Evolutionary conservation across 2,329 filamentous ascomycete species (phyloP).

Genomic region (Pleoardoris graminearum): DNA sequence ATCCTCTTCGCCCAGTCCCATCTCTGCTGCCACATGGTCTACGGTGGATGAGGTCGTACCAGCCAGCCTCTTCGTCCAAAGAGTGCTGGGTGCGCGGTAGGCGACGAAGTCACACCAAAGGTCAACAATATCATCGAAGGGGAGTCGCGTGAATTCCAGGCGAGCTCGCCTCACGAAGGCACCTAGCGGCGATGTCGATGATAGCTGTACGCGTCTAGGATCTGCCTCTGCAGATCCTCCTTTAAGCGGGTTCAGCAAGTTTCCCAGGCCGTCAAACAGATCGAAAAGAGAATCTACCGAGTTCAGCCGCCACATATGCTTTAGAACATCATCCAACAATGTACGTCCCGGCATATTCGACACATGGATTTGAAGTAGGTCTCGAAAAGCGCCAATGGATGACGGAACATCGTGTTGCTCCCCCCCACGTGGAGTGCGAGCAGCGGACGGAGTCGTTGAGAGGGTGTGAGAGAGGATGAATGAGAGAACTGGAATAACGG

Average conservation of each 20-base stretch:
- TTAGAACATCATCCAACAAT: constrained; percentile 86
- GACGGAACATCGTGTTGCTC: constrained; percentile 42
- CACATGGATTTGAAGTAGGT: constrained; percentile 49
- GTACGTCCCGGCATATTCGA: constrained; percentile 70
- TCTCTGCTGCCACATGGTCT: constrained; percentile 63
- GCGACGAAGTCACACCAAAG: constrained; percentile 83
- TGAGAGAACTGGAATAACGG: constrained; percentile 75
- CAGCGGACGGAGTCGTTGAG: constrained; percentile 25
- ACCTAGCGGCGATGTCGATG: constrained; percentile 77
- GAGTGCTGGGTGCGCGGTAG: constrained; percentile 76
- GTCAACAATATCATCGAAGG: constrained; percentile 75
- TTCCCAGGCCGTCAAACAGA: constrained; percentile 68
- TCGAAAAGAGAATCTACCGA: constrained; percentile 78
- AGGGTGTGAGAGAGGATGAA: constrained; percentile 76
- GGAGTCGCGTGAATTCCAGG: constrained; percentile 78
- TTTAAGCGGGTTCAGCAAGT: constrained; percentile 58
- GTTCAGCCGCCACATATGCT: constrained; percentile 80
- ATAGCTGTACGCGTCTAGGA: constrained; percentile 60
- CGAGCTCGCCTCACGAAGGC: constrained; percentile 75
- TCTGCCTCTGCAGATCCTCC: constrained; percentile 26
- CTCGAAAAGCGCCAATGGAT: constrained; percentile 50
- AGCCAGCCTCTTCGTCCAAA: constrained; percentile 56
- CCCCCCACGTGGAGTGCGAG: constrained; percentile 23
- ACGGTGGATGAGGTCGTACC: constrained; percentile 47
- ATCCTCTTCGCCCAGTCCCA: constrained; percentile 58